Base-by-base conservation (phyloP, 352 stramenopile genomes). In the Globisporangium paroecandrum region DNA sequence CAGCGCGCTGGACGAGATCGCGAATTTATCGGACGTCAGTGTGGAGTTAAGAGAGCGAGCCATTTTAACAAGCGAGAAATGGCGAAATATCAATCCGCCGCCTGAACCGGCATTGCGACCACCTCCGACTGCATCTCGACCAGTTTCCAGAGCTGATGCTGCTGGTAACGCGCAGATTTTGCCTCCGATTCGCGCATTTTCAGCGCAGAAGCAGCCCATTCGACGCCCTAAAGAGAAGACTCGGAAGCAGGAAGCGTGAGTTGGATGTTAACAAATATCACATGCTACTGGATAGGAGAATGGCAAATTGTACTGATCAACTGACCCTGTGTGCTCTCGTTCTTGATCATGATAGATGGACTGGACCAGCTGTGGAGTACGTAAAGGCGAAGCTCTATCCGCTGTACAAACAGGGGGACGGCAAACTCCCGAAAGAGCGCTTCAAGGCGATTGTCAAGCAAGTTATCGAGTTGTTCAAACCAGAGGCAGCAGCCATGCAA, bases 381-480 rank as follows among this genome's bases (percentile, higher is more conserved):
- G 83, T 94, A 12, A 95, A 94, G 51, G 71, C 68, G 0, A 93
- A 93, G 66, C 57, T 95, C 24, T 93, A 95, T 62, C 87, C 87
- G 1, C 64, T 90, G 2, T 93, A 93, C 76, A 92, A 92, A 32
- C 71, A 87, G 20, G 77, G 68, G 41, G 74, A 73, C 22, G 79
- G 81, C 2, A 78, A 81, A 18, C 76, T 95, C 58, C 82, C 85
- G 4, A 86, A 88, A 69, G 87, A 95, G 32, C 78, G 76, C 0
- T 95, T 93, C 68, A 95, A 92, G 58, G 49, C 61, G n/a, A 87
- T 95, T 34, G 84, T 93, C 2, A 93, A 90, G 68, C 70, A 90
- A 68, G 85, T 91, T 7, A 51, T 77, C 5, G 66, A 82, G 12
- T 41, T 82, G 25, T 95, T 95, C 68, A 75, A 77, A 5, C 58